Conservation (phyloP, 2,329 filamentous ascomycete genomes). For the Aspergillus flavus region DNA sequence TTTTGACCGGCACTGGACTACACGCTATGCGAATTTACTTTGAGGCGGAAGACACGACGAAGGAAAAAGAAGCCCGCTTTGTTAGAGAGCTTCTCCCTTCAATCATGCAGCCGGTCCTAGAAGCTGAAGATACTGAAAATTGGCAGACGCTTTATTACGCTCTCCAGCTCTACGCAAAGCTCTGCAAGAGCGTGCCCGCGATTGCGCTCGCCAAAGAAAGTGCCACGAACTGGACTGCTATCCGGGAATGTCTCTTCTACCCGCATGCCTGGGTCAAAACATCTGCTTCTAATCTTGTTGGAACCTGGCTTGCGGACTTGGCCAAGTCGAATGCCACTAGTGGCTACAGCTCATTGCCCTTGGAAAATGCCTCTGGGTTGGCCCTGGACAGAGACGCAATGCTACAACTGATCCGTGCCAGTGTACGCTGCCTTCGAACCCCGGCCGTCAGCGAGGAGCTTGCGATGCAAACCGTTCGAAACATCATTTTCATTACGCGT, state of each 20-base stretch:
- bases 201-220: constrained; percentile 63
- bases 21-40: constrained; percentile 85
- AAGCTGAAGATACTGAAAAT: constrained; percentile 53
- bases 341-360: constrained; percentile 59
- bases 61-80: constrained; percentile 68
- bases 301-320: constrained; percentile 78
- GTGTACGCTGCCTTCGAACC: constrained; percentile 63
- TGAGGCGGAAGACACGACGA: constrained; percentile 66
- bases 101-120: constrained; percentile 57
- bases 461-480: constrained; percentile 76
- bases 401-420: constrained; percentile 58
- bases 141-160: constrained; percentile 76
- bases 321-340: constrained; percentile 62
- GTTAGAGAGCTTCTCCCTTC: constrained; percentile 57
- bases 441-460: constrained; percentile 70
- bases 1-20: constrained; percentile 72
- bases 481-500: constrained; percentile 78
- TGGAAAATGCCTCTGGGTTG: constrained; percentile 72
- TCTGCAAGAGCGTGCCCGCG: constrained; percentile 68
- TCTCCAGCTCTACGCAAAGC: constrained; percentile 67
- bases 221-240: constrained; percentile 68
- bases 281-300: constrained; percentile 72
- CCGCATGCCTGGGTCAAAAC: constrained; percentile 75
- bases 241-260: constrained; percentile 71
- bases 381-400: constrained; percentile 67